Base-by-base conservation (phyloP, 106 monocot genomes). In the Iris macrosiphon region DNA sequence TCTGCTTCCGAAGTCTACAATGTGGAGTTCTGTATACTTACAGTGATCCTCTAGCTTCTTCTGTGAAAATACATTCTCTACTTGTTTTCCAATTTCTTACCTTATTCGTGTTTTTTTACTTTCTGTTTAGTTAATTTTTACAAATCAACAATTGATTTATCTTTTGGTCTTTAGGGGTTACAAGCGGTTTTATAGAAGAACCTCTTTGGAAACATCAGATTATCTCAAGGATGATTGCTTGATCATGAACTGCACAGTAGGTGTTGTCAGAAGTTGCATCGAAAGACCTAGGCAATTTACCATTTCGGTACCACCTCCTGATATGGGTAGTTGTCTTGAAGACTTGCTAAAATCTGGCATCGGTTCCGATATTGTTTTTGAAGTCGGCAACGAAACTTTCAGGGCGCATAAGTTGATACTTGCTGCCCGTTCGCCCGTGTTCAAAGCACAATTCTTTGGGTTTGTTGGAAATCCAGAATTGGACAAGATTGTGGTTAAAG, bases 371-470 rank as follows among this genome's bases (percentile, higher is more conserved):
- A 43, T 75, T 17, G 23, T 42, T 18, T 75, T 75, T 63, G 68
- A 68, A 17, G 75, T 75, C 11, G 63, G 48, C 14, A 62, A 55
- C 34, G 68, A 75, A 31, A 58, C 42, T 17, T 69, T 68, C 28
- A 49, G 18, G 28, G 75, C 75, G 5, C 75, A 75, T 15, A 75
- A 75, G 24, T 44, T 63, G 31, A 49, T 75, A 15, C 62, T 75
- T 52, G 68, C 75, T 51, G 68, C 75, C 34, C 62, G 75, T 45
- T 75, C 75, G 8, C 68, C 75, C 31, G 62, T 75, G 10, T 75
- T 69, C 49, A 63, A 63, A 40, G 68, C 75, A 16, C 68, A 75
- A 44, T 75, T 75, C 35, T 75, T 68, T 75, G 76, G 70, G 6
- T 65, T 31, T 59, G 70, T 76, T 40, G 68, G 67, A 21, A 61